Percentiles rank a stretch among this genome's conserved stretches.
Evolutionary conservation across 176 grass and related monocot species (phyloP).

Genomic region (Rhynchospora tenuis): DNA sequence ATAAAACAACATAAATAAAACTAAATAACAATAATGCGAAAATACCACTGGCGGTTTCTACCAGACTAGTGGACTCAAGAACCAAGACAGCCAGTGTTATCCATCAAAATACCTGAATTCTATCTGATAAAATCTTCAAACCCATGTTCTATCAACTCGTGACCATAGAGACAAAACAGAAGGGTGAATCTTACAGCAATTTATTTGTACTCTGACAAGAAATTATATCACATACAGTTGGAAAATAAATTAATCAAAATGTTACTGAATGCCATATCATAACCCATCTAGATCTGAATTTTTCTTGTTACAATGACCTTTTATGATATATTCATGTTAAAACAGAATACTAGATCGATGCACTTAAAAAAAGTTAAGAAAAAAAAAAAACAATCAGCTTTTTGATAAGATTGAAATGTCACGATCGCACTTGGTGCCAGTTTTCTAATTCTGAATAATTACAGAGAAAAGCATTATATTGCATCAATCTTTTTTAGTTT

Average conservation of each 20-base stretch:
- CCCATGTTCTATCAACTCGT: neutral
- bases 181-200: neutral
- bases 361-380: no score
- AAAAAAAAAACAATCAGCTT: no score
- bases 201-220: neutral
- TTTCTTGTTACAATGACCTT: neutral
- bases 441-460: no score
- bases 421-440: no score
- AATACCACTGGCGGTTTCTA: neutral
- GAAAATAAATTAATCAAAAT: neutral
- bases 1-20: neutral
- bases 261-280: neutral
- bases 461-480: no score
- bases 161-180: constrained; percentile 3
- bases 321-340: no score
- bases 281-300: neutral
- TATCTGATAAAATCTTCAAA: neutral
- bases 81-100: neutral
- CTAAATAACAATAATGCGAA: neutral
- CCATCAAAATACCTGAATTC: neutral
- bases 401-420: no score
- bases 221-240: neutral
- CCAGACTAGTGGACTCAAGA: neutral
- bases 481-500: no score
- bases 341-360: no score